Percentiles rank a stretch among this genome's conserved stretches.
These are phyloP conservation scores for Crithidia fasciculata DNA, from an alignment of 208 protist genomes.

Conservation along the genomic window DNA sequence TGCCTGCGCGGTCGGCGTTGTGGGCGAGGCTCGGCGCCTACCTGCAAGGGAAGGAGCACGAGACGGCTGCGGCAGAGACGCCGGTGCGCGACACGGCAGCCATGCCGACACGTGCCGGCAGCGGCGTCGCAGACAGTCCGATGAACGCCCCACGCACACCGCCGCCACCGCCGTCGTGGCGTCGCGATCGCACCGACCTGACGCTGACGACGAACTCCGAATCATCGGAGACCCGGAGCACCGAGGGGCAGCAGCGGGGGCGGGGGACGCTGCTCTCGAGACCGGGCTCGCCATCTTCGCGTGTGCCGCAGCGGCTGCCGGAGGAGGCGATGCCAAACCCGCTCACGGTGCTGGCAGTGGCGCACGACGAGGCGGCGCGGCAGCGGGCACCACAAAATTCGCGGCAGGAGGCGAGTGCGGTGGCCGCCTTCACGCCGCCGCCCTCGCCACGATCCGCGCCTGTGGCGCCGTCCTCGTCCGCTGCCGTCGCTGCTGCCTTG, in stretches of 20 bases:
- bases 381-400: constrained; percentile 4
- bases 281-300: background rate
- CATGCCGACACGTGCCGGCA: background rate
- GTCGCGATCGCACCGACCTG: background rate
- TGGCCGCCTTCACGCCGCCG: constrained; percentile 10
- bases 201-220: constrained; percentile 7
- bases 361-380: constrained; percentile 12
- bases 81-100: background rate
- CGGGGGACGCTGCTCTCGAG: background rate
- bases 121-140: background rate
- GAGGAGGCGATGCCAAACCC: constrained; percentile 25
- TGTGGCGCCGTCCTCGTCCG: background rate
- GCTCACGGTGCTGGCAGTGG: constrained; percentile 17
- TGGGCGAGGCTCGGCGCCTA: constrained; percentile 13
- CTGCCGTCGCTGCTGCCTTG: constrained; percentile 18
- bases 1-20: constrained; percentile 4
- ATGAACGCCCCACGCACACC: background rate
- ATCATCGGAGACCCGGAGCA: constrained; percentile 14
- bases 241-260: constrained; percentile 1
- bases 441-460: constrained; percentile 1
- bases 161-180: background rate
- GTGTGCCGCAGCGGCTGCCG: background rate
- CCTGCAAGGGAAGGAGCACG: constrained; percentile 6
- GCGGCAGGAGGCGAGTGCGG: background rate
- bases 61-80: background rate